Evolutionary conservation across 2,329 filamentous ascomycete species (phyloP), one percentile per base, ranked within the genome.

Genomic region (Fusarium sp.): DNA sequence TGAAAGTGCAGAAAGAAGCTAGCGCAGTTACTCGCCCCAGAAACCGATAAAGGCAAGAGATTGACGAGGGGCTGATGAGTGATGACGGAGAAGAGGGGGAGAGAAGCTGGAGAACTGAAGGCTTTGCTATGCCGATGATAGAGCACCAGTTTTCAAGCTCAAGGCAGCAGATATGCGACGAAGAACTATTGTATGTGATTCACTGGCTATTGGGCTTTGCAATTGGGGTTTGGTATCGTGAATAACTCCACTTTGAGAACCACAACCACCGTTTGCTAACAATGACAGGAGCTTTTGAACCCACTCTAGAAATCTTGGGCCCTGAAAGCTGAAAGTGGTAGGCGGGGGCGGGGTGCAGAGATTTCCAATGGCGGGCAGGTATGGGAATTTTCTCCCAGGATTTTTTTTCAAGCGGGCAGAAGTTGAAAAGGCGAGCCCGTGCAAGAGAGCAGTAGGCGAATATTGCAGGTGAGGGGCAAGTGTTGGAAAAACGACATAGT

Each of bases 331-430:
- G 68, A 63, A 74, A 73, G 59, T 60, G 67, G 74, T 71, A 73
- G 74, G 74, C 74, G 74, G 74, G 74, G 74, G 74, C 74, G 74
- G 74, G 74, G 74, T 76, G 74, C 74, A 76, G 74, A 76, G 74
- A 76, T 76, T 76, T 74, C 69, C 68, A 53, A 53, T 53, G 34
- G 50, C 50, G 50, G 50, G 34, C 57, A 72, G 51, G 43, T 63
- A 47, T 52, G 24, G 50, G 34, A 53, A 59, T 71, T 73, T 66
- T 64, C 63, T 57, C 53, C 63, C 51, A 59, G 57, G 50, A 49
- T 67, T 63, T 71, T 66, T 67, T 67, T 73, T 40, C 49, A 45
- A 30, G 38, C 40, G 34, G 63, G 69, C 66, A 44, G 59, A 52
- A 20, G 56, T 63, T 54, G 46, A 54, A 22, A 40, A 52, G 45